Percentiles rank a stretch among this genome's conserved stretches.
Evolutionary conservation across 2,329 filamentous ascomycete genomes (phyloP).

Genomic region (Lanzia echinophila): DNA sequence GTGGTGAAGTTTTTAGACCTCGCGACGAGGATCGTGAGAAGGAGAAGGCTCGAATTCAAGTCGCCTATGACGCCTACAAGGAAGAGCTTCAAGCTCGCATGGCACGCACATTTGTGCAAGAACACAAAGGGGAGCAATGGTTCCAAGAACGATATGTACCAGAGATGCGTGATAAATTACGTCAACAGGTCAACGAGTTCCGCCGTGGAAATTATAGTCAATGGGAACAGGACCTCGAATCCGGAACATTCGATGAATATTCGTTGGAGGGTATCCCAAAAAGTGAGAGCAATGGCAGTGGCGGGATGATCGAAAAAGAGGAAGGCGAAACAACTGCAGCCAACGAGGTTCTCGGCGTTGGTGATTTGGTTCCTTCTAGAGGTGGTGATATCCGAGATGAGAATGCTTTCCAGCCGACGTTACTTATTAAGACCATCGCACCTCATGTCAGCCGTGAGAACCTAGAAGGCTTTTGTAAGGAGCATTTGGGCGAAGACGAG

Average conservation of each 20-base stretch:
- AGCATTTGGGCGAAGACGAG: conserved; percentile 83
- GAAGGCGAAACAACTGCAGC: conserved; percentile 89
- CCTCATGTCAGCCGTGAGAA: conserved; percentile 92
- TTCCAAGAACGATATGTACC: conserved; percentile 92
- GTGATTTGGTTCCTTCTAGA: conserved; percentile 77
- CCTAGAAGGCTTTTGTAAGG: conserved; percentile 88
- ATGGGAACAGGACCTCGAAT: conserved; percentile 83
- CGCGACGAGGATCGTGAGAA: conserved; percentile 72
- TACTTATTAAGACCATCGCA: conserved; percentile 96
- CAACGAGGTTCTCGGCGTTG: conserved; percentile 87
- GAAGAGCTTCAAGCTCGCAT: conserved; percentile 68
- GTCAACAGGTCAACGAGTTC: conserved; percentile 69
- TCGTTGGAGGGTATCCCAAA: conserved; percentile 92
- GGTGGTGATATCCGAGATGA: conserved; percentile 87
- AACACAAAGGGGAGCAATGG: conserved; percentile 96
- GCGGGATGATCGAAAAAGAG: conserved; percentile 84
- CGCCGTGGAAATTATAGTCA: conserved; percentile 72
- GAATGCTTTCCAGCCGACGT: conserved; percentile 77
- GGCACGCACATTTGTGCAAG: conserved; percentile 81
- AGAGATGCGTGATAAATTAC: conserved; percentile 70
- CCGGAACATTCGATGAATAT: conserved; percentile 86
- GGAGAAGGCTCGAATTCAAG: conserved; percentile 72
- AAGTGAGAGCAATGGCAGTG: conserved; percentile 80
- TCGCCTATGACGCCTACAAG: conserved; percentile 60
- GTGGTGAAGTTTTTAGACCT: conserved; percentile 56